Percentiles rank a stretch among this genome's conserved stretches.
phyloP scores from a whole-genome alignment of 2,329 filamentous ascomycete genomes.

The Aspergillus pseudotamarii region DNA sequence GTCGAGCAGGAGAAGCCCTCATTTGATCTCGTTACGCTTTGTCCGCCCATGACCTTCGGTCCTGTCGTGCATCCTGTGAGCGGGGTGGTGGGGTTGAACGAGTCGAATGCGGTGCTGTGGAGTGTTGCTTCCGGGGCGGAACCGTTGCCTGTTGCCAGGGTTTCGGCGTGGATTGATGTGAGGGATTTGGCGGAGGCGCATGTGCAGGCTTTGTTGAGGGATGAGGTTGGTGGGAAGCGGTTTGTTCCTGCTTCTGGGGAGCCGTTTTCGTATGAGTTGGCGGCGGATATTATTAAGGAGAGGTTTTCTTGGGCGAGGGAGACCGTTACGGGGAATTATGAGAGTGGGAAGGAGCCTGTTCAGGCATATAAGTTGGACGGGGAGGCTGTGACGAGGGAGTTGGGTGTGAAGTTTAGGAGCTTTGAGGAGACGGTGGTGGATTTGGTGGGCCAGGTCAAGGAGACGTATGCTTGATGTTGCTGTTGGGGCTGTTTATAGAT shows the following conservation, averaged over 20 bases:
- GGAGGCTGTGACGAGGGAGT: constrained; percentile 41
- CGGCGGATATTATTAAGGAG: constrained; percentile 20
- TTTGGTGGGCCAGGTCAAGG: constrained; percentile 21
- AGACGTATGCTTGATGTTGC: neutral
- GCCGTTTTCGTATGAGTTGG: constrained; percentile 50
- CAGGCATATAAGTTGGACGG: constrained; percentile 46
- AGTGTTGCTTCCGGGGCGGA: constrained; percentile 38
- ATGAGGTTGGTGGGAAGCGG: constrained; percentile 34
- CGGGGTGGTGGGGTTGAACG: constrained; percentile 41
- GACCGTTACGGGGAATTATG: constrained; percentile 31
- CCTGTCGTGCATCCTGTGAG: constrained; percentile 45
- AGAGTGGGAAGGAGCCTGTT: constrained; percentile 33
- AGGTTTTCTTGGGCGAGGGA: constrained; percentile 7
- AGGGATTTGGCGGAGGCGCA: constrained; percentile 50
- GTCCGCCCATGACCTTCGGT: constrained; percentile 51
- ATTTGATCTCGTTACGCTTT: constrained; percentile 50
- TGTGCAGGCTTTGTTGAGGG: constrained; percentile 43
- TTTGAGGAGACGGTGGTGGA: constrained; percentile 24
- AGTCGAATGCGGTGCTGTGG: constrained; percentile 49
- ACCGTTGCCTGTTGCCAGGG: constrained; percentile 36
- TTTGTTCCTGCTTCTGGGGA: constrained; percentile 46
- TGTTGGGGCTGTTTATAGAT: neutral
- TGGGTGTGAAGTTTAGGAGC: constrained; percentile 40
- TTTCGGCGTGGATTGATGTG: constrained; percentile 48
- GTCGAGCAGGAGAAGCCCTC: constrained; percentile 35